Base-by-base conservation (phyloP, 345 rosid species). In the rapeseed (Brassica napus) region DNA sequence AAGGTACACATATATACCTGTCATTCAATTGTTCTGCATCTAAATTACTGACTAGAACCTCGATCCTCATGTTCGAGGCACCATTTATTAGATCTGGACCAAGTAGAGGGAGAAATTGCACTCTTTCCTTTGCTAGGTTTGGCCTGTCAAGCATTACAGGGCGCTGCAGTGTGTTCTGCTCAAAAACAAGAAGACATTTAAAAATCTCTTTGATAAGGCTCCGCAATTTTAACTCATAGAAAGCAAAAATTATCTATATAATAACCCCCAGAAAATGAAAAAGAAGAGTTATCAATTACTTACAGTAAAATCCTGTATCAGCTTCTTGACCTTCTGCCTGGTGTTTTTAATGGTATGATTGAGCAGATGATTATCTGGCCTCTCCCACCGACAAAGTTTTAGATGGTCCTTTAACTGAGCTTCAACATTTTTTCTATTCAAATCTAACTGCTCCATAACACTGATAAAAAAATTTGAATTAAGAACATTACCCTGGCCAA, bases 351-450 rank as follows among this genome's bases (percentile, higher is more conserved):
- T 77, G 67, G 78, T 84, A 59, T 93, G 96, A 81, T 85, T 68
- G 39, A 86, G 80, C 66, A 89, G 73, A 68, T 82, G 77, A 77
- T 71, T 85, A 77, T 89, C 95, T 62, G 82, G 75, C 71, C 87
- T 86, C 72, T 90, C 96, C 99, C 99, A 95, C 64, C 86, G 87
- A 68, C 89, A 91, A 16, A 91, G 84, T 83, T 86, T 93, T 82
- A 86, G 60, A 67, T 88, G 85, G 52, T 93, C 93, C 76, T 84
- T 89, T 73, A 95, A 76, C 82, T 90, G 90, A 72, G 73, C 77
- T 83, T 88, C 92, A 66, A 88, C 86, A 37, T 67, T 84, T 72
- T 68, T 89, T 82, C 96, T 84, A 79, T 61, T 84, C 35, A 79
- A 72, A 67, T 88, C 87, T 73, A 91, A 79, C 74, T 86, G 78